Percentiles rank a stretch among this genome's conserved stretches.
Evolutionary conservation across 345 rosid genomes (phyloP).

Genomic region (rapeseed (Brassica napus)): DNA sequence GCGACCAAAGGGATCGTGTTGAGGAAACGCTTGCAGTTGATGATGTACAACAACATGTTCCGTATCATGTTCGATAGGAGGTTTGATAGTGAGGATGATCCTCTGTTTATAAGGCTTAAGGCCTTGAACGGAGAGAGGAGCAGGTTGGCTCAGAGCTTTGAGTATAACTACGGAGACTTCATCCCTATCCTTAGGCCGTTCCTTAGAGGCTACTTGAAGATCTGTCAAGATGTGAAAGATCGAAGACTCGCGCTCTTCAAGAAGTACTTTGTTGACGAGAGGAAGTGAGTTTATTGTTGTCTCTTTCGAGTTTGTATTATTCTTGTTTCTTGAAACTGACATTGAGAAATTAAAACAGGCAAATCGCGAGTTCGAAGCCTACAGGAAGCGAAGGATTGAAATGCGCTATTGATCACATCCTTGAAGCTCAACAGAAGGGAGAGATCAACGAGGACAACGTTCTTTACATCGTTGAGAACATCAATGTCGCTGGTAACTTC

Average conservation of each 20-base stretch:
- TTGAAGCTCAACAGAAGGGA: conserved; percentile 86
- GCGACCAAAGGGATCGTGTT: conserved; percentile 71
- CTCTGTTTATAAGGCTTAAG: conserved; percentile 66
- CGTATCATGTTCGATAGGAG: conserved; percentile 93
- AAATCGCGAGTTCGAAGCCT: conserved; percentile 60
- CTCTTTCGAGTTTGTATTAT: neutral
- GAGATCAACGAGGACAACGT: conserved; percentile 97
- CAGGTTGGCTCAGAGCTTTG: conserved; percentile 93
- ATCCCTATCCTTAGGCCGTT: conserved; percentile 93
- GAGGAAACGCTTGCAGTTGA: conserved; percentile 70
- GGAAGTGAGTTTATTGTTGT: conserved; percentile 59
- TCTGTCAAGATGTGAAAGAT: conserved; percentile 86
- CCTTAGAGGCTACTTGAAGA: conserved; percentile 86
- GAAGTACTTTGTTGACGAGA: conserved; percentile 87
- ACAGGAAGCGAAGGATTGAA: conserved; percentile 65
- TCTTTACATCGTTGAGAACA: conserved; percentile 96
- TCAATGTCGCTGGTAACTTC: conserved; percentile 84
- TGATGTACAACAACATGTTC: conserved; percentile 99
- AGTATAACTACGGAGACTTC: conserved; percentile 92
- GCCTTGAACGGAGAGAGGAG: conserved; percentile 97
- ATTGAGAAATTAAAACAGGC: conserved; percentile 46
- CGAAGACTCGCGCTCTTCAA: conserved; percentile 81
- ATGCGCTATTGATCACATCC: conserved; percentile 92
- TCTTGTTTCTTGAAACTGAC: conserved; percentile 11
- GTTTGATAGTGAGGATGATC: conserved; percentile 88